Evolutionary conservation across 1,284 basidiomycete genomes (phyloP).

Genomic region (Ustilago loliicola): DNA sequence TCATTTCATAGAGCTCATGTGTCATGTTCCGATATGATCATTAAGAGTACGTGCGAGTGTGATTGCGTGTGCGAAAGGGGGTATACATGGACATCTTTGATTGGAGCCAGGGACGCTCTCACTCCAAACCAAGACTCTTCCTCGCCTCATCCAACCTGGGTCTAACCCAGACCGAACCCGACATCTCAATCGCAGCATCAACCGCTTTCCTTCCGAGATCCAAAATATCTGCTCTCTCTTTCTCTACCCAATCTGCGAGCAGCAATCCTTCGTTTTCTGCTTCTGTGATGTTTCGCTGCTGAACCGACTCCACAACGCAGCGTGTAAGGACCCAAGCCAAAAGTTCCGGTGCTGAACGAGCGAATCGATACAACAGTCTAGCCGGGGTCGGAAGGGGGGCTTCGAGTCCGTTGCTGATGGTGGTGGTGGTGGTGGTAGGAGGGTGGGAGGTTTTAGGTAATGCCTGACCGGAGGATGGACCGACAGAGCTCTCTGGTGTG

Average conservation of each 20-base stretch:
- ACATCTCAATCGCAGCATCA: slow-evolving; percentile 59
- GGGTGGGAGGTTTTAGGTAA: slow-evolving; percentile 8
- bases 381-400: slow-evolving; percentile 39
- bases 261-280: slow-evolving; percentile 54
- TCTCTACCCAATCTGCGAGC: slow-evolving; percentile 54
- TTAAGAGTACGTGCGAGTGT: too few species aligned
- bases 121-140: slow-evolving; percentile 40
- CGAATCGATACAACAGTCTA: slow-evolving; percentile 61
- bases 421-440: neutral
- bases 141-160: slow-evolving; percentile 65
- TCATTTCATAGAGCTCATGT: neutral
- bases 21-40: too few species aligned
- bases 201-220: slow-evolving; percentile 43
- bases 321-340: slow-evolving; percentile 57
- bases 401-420: neutral
- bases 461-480: slow-evolving; percentile 30
- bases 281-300: slow-evolving; percentile 49
- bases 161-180: slow-evolving; percentile 64
- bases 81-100: neutral
- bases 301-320: slow-evolving; percentile 48
- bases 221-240: slow-evolving; percentile 22
- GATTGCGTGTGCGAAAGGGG: too few species aligned
- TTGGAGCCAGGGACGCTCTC: too few species aligned
- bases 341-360: slow-evolving; percentile 53
- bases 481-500: slow-evolving; percentile 30